These are phyloP conservation scores for Solanum hybrid DNA, from an alignment of 305 asterid species.

Conservation along the genomic window DNA sequence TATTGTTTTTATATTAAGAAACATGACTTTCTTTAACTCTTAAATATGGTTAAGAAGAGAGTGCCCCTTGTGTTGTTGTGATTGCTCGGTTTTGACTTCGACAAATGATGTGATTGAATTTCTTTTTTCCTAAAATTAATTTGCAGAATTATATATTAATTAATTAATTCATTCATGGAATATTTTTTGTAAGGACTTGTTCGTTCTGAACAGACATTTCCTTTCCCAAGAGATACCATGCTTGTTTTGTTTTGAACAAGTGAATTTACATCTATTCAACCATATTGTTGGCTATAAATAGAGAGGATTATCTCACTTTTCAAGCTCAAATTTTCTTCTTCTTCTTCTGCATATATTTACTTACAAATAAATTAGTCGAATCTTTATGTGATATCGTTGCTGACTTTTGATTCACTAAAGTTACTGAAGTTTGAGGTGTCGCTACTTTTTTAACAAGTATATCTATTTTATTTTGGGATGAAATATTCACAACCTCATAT, in stretches of 20 bases:
- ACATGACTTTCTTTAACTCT: not conserved
- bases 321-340: not conserved
- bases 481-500: not conserved
- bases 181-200: too few species aligned
- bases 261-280: too few species aligned
- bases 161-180: too few species aligned
- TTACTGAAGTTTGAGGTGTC: not conserved
- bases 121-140: not conserved
- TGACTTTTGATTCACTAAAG: not conserved
- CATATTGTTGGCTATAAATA: not conserved
- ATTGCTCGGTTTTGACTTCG: not conserved
- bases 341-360: not conserved
- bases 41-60: not conserved
- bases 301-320: not conserved
- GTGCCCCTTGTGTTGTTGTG: too few species aligned
- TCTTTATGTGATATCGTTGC: not conserved
- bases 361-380: too few species aligned
- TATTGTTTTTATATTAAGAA: not conserved
- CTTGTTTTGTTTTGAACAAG: too few species aligned
- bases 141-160: too few species aligned
- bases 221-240: too few species aligned
- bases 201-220: too few species aligned
- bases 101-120: too few species aligned
- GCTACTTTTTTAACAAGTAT: not conserved
- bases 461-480: not conserved